Percentiles rank a stretch among this genome's conserved stretches.
Evolutionary conservation across 192 early-diverging fungal genomes (phyloP).

Genomic region (Coemansia aciculifera): DNA sequence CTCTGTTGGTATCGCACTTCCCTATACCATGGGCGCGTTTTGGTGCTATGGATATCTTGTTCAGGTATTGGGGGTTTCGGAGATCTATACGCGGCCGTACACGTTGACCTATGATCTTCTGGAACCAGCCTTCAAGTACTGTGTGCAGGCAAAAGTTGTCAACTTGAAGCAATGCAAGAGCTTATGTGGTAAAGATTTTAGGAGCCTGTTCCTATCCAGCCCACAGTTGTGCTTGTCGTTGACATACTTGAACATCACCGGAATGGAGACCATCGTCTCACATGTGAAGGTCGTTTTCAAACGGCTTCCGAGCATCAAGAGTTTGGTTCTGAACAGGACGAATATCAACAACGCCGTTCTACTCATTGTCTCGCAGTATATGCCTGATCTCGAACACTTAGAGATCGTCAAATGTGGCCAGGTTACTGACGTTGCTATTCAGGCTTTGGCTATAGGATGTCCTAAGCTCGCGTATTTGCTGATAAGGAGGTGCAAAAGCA

Average conservation of each 20-base stretch:
- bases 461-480: neutral
- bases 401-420: neutral
- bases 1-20: neutral
- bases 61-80: slow-evolving; percentile 13
- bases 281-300: neutral
- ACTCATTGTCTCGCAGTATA: neutral
- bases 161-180: slow-evolving; percentile 15
- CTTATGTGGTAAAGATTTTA: neutral
- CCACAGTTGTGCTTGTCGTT: slow-evolving; percentile 12
- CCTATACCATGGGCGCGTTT: neutral
- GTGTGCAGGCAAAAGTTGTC: neutral
- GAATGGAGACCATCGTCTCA: neutral
- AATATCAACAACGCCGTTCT: neutral
- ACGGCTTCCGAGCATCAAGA: neutral
- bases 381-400: neutral
- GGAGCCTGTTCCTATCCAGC: neutral
- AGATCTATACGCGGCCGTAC: slow-evolving; percentile 12
- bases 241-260: neutral
- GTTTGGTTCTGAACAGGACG: neutral
- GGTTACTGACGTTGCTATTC: neutral
- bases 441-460: neutral
- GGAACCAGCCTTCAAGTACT: slow-evolving; percentile 4
- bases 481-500: neutral
- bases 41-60: slow-evolving; percentile 17
- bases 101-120: slow-evolving; percentile 7